Percentiles rank a stretch among this genome's conserved stretches.
phyloP scores from a whole-genome alignment of 352 stramenopile species.

The Aphanomyces euteiches region DNA sequence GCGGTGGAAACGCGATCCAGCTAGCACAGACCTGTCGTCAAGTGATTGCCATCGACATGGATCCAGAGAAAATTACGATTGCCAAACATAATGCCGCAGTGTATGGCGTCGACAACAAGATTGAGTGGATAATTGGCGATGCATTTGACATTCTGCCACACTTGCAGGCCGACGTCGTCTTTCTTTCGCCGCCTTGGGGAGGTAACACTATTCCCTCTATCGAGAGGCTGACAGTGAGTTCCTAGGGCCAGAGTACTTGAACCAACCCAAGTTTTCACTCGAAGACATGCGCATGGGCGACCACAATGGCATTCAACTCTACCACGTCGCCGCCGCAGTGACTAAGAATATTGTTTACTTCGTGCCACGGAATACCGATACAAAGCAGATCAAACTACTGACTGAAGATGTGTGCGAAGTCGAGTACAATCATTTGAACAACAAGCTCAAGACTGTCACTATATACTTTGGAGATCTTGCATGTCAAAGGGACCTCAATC shows the following conservation, averaged over 20 bases:
- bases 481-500: neutral
- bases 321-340: slow-evolving; percentile 53
- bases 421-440: slow-evolving; percentile 76
- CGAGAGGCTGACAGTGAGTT: neutral
- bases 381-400: slow-evolving; percentile 48
- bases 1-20: slow-evolving; percentile 92
- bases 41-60: slow-evolving; percentile 92
- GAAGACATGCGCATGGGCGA: slow-evolving; percentile 64
- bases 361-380: slow-evolving; percentile 63
- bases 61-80: slow-evolving; percentile 85
- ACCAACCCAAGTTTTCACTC: slow-evolving; percentile 52
- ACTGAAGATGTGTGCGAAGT: slow-evolving; percentile 51
- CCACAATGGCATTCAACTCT: slow-evolving; percentile 56
- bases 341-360: slow-evolving; percentile 81
- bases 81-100: slow-evolving; percentile 87
- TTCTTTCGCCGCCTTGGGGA: slow-evolving; percentile 90
- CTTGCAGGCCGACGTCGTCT: slow-evolving; percentile 78
- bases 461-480: slow-evolving; percentile 74
- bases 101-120: slow-evolving; percentile 86
- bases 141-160: slow-evolving; percentile 71
- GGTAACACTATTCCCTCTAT: slow-evolving; percentile 35
- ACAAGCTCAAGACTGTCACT: slow-evolving; percentile 74
- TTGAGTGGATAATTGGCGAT: slow-evolving; percentile 90
- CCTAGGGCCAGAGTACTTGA: slow-evolving; percentile 57
- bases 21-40: slow-evolving; percentile 83